Evolutionary conservation across 2,329 filamentous ascomycete genomes (phyloP).

Genomic region (Diaporthe sp.): DNA sequence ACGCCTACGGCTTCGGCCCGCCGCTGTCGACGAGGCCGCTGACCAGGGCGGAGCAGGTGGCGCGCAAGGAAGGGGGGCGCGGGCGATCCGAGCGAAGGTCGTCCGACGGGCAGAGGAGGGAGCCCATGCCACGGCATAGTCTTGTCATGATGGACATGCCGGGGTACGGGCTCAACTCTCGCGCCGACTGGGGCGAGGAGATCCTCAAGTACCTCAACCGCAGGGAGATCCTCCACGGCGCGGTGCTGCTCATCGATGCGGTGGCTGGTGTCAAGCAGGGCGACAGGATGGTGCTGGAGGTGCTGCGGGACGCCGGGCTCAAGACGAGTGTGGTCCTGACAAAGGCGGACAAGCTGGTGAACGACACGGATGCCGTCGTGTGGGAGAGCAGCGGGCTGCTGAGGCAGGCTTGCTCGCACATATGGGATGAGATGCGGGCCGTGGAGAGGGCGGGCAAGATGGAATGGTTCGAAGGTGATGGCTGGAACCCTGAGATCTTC

Average conservation of each 20-base stretch:
- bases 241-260: conserved; percentile 63
- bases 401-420: conserved; percentile 38
- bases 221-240: conserved; percentile 60
- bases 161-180: conserved; percentile 48
- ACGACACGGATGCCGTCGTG: not conserved
- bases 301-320: conserved; percentile 57
- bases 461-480: conserved; percentile 41
- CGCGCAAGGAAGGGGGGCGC: conserved; percentile 35
- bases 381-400: conserved; percentile 23
- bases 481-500: conserved; percentile 47
- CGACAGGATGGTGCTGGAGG: conserved; percentile 58
- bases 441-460: conserved; percentile 39
- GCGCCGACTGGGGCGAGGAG: conserved; percentile 62
- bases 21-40: conserved; percentile 42
- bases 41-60: conserved; percentile 15
- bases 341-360: conserved; percentile 63
- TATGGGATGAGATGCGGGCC: conserved; percentile 45
- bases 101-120: conserved; percentile 36
- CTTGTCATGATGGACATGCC: conserved; percentile 57
- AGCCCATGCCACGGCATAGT: conserved; percentile 56
- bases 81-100: conserved; percentile 35
- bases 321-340: conserved; percentile 64
- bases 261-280: conserved; percentile 61
- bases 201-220: conserved; percentile 61
- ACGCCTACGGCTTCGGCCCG: conserved; percentile 65